Base-by-base conservation (phyloP, 169 alveolate species). In the Eimeria zaria region DNA sequence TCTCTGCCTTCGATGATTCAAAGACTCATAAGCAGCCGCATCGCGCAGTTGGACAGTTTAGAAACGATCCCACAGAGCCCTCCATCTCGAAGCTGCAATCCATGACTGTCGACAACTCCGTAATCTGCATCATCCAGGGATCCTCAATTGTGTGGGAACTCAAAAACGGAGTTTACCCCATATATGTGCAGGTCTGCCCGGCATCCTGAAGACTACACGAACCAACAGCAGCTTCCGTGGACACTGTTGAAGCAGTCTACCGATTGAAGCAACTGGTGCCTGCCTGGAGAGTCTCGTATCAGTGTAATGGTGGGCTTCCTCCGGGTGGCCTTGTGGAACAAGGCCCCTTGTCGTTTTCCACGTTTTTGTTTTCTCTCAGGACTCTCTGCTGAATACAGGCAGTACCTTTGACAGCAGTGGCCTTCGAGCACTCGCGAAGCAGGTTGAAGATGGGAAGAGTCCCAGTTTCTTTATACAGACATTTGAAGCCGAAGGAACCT, bases 131-230 rank as follows among this genome's bases (percentile, higher is more conserved):
- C 78, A 41, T 51, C 1, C 78, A 62, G 41, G 97, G 97, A 18
- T 67, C 95, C 27, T 55, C 95, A 30, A 88, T 95, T 55, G 92
- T 88, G n/a, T 95, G 97, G 97, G 92, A 85, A 36, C 89, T 85
- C 27, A 95, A 97, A 91, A 91, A 88, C 88, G 95, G 95, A 9
- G 97, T 97, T 62, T 97, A 97, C 95, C 99, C 99, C 67, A 97
- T 97, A 24, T 98, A 98, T 64, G 64, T 89, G n/a, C 94, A 97
- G 90, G 96, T 94, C 85, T 46, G 96, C 36, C 55, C 53, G 46
- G 24, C 76, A n/a, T 33, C 90, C 91, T 16, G 41, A 2, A 60
- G 20, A 39, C 22, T 0, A n/a, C 5, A 5, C 64, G 14, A 27
- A 4, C n/a, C 67, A 76, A 9, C 12, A 76, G 16, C 62, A 76